Base-by-base conservation (phyloP, 169 alveolate genomes). In the Perkinsus chesapeaki region DNA sequence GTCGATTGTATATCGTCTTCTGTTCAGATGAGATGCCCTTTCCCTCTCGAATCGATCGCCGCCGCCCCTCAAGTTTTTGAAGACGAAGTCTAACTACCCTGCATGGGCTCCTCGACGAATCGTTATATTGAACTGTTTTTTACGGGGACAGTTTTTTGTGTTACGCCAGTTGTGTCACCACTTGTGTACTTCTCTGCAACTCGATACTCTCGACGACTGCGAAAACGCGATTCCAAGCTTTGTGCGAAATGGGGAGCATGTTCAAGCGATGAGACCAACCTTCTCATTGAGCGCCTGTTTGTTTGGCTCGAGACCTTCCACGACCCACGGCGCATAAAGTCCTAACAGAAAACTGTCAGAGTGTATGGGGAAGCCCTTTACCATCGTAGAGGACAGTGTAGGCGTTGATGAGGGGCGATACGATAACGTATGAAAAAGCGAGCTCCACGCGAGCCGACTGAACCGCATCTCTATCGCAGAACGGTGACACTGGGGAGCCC, bases 391-490 rank as follows among this genome's bases (percentile, higher is more conserved):
- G 82, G 7, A 60, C 82, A 20, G 82, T 91, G 73, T 91, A 91
- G 39, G 82, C 93, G 39, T 27, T 43, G 73, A 48, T 60, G 39
- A 91, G 48, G 0, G 93, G 93, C 43, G 47, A 38, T 0, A 36
- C 73, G 39, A 91, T 60, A 39, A 91, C 93, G 39, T 39, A 48
- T 37, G 37, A 34, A 73, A 34, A 91, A 19, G 82, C 93, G 19
- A 91, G 93, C 93, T 36, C 37, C 39, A 39, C 43, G 23, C 60
- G 47, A 27, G 47, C 23, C 16, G 93, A 39, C 39, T 91, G 82
- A 12, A 48, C 60, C 16, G 93, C 39, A 48, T 91, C 93, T 36
- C 93, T 27, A n/a, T 91, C 93, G 73, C 93, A 91, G 60, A 91
- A 91, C 36, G 93, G 73, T n/a, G 93, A 91, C 37, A 91, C 93